Evolutionary conservation across 2,329 filamentous ascomycete genomes (phyloP).

Genomic region (Alternaria burnsii): DNA sequence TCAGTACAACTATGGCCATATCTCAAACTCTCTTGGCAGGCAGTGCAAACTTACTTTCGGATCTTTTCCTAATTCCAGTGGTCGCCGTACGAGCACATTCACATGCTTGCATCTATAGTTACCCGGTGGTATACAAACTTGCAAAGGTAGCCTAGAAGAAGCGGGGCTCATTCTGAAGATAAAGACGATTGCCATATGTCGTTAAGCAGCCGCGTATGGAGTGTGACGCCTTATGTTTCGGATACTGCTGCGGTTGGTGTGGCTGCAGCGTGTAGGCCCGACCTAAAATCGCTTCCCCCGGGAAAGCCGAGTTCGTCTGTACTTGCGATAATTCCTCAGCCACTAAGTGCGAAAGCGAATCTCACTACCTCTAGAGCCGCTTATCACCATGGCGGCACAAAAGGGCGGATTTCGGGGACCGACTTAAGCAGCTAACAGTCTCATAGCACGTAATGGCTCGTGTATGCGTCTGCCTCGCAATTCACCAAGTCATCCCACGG

Average conservation of each 20-base stretch:
- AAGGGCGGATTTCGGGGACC: constrained; percentile 14
- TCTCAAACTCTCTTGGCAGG: background rate
- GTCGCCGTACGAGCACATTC: too few relatives aligned
- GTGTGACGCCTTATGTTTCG: background rate
- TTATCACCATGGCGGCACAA: background rate
- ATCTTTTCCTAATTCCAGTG: background rate
- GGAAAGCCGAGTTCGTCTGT: background rate
- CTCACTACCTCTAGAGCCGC: background rate
- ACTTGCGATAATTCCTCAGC: background rate
- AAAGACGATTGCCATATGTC: background rate
- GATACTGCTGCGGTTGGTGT: background rate
- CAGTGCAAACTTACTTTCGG: background rate
- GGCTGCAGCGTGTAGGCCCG: background rate
- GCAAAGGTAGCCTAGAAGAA: background rate
- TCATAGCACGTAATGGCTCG: constrained; percentile 2
- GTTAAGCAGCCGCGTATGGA: background rate
- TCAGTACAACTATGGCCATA: background rate
- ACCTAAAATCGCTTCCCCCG: background rate
- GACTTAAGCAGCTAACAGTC: background rate
- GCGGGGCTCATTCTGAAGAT: background rate
- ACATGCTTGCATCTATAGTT: background rate
- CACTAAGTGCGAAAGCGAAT: background rate
- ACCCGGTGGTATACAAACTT: background rate
- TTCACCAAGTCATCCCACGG: background rate
- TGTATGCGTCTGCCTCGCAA: background rate